A percentile compares a stretch with the other conserved stretches of the same genome.
These are phyloP conservation scores for Pythium aristosporum DNA, from an alignment of 352 stramenopile species.

Conservation along the genomic window DNA sequence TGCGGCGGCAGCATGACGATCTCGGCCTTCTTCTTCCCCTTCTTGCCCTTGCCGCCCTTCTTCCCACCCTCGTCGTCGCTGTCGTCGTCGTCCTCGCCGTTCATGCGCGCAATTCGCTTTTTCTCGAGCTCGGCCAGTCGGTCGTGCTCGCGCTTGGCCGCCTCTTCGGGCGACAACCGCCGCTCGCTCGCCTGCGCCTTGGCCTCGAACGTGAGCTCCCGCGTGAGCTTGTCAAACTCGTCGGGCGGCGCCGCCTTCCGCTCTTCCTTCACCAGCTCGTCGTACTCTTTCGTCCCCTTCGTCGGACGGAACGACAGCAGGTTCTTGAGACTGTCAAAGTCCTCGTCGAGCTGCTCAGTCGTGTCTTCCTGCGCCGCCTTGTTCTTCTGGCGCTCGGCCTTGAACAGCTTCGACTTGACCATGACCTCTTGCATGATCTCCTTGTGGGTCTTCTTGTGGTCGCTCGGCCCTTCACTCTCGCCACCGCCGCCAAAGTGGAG, in stretches of 20 bases:
- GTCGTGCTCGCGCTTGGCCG: conserved; percentile 91
- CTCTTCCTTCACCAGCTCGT: conserved; percentile 51
- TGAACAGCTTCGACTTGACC: conserved; percentile 90
- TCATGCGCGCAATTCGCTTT: conserved; percentile 93
- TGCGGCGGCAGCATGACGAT: conserved; percentile 74
- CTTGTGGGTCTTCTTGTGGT: conserved; percentile 80
- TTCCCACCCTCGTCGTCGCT: conserved; percentile 56
- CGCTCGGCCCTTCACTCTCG: conserved; percentile 20
- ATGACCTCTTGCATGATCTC: conserved; percentile 92
- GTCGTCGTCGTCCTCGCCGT: conserved; percentile 82
- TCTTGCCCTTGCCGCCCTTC: conserved; percentile 29
- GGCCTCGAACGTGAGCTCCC: conserved; percentile 87
- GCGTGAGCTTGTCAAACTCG: conserved; percentile 83
- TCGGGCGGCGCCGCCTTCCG: conserved; percentile 72
- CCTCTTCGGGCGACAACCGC: conserved; percentile 94
- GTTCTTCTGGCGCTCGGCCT: conserved; percentile 84
- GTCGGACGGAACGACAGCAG: conserved; percentile 83
- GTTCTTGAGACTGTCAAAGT: conserved; percentile 58
- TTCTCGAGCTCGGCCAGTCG: conserved; percentile 91
- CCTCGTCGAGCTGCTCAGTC: conserved; percentile 72
- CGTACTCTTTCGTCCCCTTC: conserved; percentile 61
- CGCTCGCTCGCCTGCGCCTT: conserved; percentile 93
- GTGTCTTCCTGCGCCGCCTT: conserved; percentile 81
- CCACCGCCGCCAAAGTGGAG: conserved; percentile 82
- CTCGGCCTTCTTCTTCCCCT: conserved; percentile 43